A percentile compares a stretch with the other conserved stretches of the same genome.
These are phyloP conservation scores for Cladobotryum mycophilum DNA, from an alignment of 2,329 filamentous ascomycete genomes.

Conservation along the genomic window DNA sequence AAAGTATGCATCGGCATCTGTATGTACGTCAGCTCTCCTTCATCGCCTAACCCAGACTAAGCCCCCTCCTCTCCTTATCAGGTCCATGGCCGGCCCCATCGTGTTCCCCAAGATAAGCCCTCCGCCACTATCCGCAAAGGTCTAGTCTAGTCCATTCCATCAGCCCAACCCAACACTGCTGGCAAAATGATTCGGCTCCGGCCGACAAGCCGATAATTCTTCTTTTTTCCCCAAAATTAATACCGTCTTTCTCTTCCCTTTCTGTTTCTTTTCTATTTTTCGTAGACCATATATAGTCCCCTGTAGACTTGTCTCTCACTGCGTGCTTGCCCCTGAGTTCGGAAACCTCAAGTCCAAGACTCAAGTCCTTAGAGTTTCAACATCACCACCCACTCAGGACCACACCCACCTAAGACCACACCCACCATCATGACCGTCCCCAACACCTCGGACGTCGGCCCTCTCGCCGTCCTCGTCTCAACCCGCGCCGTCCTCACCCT, in stretches of 20 bases:
- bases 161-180: too few relatives aligned
- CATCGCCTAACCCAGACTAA: background rate
- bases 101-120: background rate
- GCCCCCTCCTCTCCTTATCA: too few relatives aligned
- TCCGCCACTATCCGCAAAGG: background rate
- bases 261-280: background rate
- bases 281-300: background rate
- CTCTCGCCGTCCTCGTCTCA: constrained; percentile 72
- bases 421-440: constrained; percentile 25
- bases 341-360: constrained; percentile 1
- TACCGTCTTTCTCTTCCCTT: constrained; percentile 1
- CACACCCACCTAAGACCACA: background rate
- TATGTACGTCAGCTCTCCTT: background rate
- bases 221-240: constrained; percentile 1
- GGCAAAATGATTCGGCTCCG: too few relatives aligned
- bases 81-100: too few relatives aligned
- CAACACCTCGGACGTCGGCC: constrained; percentile 23
- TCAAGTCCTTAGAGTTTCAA: background rate
- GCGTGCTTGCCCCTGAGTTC: constrained; percentile 2
- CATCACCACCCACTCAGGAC: too few relatives aligned
- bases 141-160: too few relatives aligned
- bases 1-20: background rate
- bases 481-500: constrained; percentile 75
- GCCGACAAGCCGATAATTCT: background rate
- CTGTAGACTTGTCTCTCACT: constrained; percentile 2